Percentiles rank a stretch among this genome's conserved stretches.
Evolutionary conservation across 192 early-diverging fungal genomes (phyloP).

Genomic region (Linderina pennispora): DNA sequence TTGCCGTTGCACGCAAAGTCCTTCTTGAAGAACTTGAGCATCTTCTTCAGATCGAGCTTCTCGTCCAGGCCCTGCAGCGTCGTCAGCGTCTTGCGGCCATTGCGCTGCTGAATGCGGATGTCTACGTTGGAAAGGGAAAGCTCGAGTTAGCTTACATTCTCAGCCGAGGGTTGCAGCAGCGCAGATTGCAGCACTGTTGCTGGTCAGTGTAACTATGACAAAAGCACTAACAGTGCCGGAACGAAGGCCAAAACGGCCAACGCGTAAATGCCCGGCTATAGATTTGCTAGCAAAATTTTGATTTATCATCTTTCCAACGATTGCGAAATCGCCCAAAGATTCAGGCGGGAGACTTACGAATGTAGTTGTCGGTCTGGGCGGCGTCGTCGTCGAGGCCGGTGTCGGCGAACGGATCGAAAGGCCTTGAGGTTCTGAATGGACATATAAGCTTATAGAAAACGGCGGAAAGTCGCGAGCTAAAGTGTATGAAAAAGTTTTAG

Average conservation of each 20-base stretch:
- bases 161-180: neutral
- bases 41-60: constrained; percentile 80
- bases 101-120: constrained; percentile 96
- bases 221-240: constrained; percentile 32
- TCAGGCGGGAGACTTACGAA: constrained; percentile 41
- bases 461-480: no score
- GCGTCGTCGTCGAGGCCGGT: constrained; percentile 47
- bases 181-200: neutral
- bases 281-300: neutral
- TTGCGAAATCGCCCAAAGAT: neutral
- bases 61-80: constrained; percentile 88
- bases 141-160: no score
- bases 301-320: constrained; percentile 12
- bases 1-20: constrained; percentile 94
- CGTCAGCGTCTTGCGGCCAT: constrained; percentile 94
- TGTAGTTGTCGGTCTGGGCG: constrained; percentile 24
- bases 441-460: no score
- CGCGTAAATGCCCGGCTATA: constrained; percentile 3
- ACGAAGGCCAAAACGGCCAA: constrained; percentile 24
- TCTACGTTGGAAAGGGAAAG: constrained; percentile 50
- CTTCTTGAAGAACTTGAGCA: constrained; percentile 97
- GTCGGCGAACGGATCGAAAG: constrained; percentile 36
- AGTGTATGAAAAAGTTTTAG: no score
- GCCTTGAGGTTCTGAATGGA: neutral
- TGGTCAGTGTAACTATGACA: constrained; percentile 60